Evolutionary conservation across 306 rosid genomes (phyloP).

Genomic region (Vicia faba): DNA sequence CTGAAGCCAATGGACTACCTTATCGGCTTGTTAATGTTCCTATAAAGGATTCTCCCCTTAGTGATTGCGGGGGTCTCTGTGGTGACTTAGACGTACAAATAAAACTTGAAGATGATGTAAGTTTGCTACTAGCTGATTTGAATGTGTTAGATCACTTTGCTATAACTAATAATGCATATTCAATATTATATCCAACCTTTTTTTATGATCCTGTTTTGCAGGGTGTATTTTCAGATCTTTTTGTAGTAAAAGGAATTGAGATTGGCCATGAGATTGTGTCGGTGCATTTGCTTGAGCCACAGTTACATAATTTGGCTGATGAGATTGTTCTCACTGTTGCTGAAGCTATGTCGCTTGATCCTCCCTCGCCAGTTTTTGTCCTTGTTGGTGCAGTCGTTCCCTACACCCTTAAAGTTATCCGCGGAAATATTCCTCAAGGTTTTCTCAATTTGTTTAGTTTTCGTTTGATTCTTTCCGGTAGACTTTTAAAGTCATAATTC

Average conservation of each 20-base stretch:
- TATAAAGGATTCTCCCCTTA: conserved; percentile 84
- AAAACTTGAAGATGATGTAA: conserved; percentile 85
- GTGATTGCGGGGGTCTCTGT: conserved; percentile 90
- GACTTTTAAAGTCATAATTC: conserved; percentile 22
- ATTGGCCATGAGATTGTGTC: conserved; percentile 88
- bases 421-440: conserved; percentile 85
- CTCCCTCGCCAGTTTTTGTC: conserved; percentile 90
- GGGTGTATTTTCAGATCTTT: conserved; percentile 94
- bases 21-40: conserved; percentile 90
- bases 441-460: conserved; percentile 34
- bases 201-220: conserved; percentile 51
- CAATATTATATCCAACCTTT: conserved; percentile 31
- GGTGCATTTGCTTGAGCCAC: conserved; percentile 79
- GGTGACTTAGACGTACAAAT: conserved; percentile 88
- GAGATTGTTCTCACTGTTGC: conserved; percentile 89
- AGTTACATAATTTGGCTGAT: conserved; percentile 60
- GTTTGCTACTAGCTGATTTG: conserved; percentile 44
- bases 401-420: conserved; percentile 76
- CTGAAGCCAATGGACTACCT: conserved; percentile 55
- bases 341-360: conserved; percentile 91
- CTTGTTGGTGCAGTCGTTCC: conserved; percentile 74
- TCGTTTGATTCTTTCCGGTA: conserved; percentile 27
- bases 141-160: conserved; percentile 35
- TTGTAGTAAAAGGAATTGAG: conserved; percentile 81
- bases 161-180: conserved; percentile 27